Evolutionary conservation across 2,329 filamentous ascomycete species (phyloP), one percentile per base, ranked within the genome.

Genomic region (Akanthomyces lecanii): DNA sequence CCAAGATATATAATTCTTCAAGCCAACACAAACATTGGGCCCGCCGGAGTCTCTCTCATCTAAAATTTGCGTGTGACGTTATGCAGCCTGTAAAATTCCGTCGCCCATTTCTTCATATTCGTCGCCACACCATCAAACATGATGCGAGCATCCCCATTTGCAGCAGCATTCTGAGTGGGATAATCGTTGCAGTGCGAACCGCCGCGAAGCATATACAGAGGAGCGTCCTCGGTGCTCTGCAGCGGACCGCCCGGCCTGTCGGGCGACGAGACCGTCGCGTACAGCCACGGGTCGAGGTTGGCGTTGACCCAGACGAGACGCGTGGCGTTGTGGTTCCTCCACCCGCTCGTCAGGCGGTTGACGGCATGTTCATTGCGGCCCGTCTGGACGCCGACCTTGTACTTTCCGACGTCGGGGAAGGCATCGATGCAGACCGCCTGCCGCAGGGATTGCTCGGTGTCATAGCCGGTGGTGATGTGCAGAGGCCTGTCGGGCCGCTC

Each of bases 31-130:
- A 30, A 30, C 14, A 40, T 40, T 16, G 5, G 16, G 12, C 14
- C 38, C 16, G 38, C 11, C 21, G 28, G 7, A 48, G 3, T 25
- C 5, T 16, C 30, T 12, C 12, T 18, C 12, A 5, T 11, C 38
- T 23, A 57, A 6, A 44, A 30, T 7, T 3, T 14, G 8, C 55
- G 44, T 6, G 55, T 58, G 21, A 58, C 14, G 8, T 48, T 48
- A 47, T 66, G 55, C 55, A 64, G 50, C 25, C 67, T 12, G 64
- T 74, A 62, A 79, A 82, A 88, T 68, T 87, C 84, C 62, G 77
- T 67, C 75, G 90, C 70, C 88, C 88, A 91, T 60, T 77, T 79
- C 66, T 81, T 75, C 14, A 89, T 87, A 70, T 88, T 86, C 51
- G 76, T 73, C 11, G 81, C 76, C 66, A 87, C 77, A 63, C 80